These are phyloP conservation scores for Alternaria gansuensis DNA, from an alignment of 2,329 filamentous ascomycete genomes.

Conservation along the genomic window DNA sequence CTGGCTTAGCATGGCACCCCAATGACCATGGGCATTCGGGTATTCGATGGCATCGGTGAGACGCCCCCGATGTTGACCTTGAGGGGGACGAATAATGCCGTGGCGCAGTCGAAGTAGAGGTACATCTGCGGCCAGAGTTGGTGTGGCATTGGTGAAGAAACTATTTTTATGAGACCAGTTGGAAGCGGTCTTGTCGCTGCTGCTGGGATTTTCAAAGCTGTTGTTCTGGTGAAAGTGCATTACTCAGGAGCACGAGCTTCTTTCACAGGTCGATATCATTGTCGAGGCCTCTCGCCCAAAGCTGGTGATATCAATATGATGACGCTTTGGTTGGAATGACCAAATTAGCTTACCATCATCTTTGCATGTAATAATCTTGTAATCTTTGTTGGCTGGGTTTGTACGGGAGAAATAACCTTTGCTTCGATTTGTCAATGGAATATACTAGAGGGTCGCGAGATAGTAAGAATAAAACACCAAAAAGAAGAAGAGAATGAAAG, in stretches of 20 bases:
- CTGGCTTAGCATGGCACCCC: constrained; percentile 3
- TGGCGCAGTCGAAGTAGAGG: background rate
- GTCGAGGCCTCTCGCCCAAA: background rate
- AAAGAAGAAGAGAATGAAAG: background rate
- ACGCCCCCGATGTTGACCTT: background rate
- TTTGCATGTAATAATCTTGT: background rate
- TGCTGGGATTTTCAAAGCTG: background rate
- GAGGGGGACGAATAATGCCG: background rate
- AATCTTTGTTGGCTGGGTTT: background rate
- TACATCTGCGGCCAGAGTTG: background rate
- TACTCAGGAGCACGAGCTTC: background rate
- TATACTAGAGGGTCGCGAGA: background rate
- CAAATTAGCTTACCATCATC: background rate
- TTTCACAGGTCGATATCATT: background rate
- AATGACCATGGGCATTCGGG: background rate
- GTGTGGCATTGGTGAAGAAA: background rate
- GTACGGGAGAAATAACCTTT: background rate
- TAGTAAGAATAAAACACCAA: background rate
- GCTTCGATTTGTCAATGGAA: background rate
- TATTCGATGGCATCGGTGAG: constrained; percentile 9
- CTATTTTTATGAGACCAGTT: background rate
- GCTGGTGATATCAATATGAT: background rate
- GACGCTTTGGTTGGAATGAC: background rate
- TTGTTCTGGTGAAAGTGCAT: no score
- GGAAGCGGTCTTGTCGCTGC: background rate